phyloP scores from a whole-genome alignment of 495 filamentous ascomycete species.

The Bacidia gigantensis region DNA sequence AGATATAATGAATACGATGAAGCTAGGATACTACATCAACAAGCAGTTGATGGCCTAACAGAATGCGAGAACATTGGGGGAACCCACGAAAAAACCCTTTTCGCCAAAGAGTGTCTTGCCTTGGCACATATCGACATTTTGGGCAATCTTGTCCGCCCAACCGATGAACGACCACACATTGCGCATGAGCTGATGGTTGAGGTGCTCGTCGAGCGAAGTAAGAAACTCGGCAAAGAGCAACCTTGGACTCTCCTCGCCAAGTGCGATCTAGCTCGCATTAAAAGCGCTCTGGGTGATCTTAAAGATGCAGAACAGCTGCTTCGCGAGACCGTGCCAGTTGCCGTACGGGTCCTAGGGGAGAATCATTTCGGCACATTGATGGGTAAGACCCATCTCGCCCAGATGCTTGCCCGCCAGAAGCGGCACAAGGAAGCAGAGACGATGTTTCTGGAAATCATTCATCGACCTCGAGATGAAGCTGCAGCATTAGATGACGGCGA shows the following conservation, averaged over 20 bases:
- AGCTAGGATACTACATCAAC: too few relatives aligned
- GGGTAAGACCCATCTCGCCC: conserved; percentile 5
- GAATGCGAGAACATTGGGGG: background rate
- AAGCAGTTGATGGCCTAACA: too few relatives aligned
- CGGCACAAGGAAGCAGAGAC: background rate
- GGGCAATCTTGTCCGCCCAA: too few relatives aligned
- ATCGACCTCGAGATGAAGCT: background rate
- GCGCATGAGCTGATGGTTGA: background rate
- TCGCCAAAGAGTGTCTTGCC: background rate
- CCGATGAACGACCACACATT: background rate
- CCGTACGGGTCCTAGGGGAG: conserved; percentile 13
- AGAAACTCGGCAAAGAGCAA: background rate
- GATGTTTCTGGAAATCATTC: background rate
- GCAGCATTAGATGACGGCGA: background rate
- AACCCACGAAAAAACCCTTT: background rate
- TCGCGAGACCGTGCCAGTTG: conserved; percentile 11
- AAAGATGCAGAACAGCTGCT: conserved; percentile 11
- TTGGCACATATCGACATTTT: background rate
- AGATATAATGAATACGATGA: too few relatives aligned
- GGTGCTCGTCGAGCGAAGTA: background rate
- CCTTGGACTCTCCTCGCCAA: background rate
- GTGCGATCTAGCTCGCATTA: background rate
- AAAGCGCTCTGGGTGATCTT: conserved; percentile 8
- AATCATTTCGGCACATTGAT: conserved; percentile 17
- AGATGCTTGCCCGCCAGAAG: background rate